Evolutionary conservation across 306 rosid species (phyloP), one percentile per base, ranked within the genome.

Genomic region (Astragalus glycyphyllos): DNA sequence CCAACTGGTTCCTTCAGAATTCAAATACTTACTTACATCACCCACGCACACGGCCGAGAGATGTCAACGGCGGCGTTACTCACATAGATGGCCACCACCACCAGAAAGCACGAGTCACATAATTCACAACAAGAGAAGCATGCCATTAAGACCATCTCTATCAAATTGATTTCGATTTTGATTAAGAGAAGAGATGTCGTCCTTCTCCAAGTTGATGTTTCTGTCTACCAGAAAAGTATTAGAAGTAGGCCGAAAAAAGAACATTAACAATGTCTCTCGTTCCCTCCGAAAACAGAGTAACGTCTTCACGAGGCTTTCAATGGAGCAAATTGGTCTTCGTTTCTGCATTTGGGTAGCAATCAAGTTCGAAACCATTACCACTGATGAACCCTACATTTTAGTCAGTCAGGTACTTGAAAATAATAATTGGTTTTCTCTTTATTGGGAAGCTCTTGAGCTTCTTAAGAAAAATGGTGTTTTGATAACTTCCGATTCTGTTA

Each of bases 321-420:
- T 64, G 58, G 74, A 57, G 1, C 66, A 16, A 13, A 11, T 42
- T 14, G 83, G 71, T 40, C 79, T 82, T 23, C 91, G 86, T 37
- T 75, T 92, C 72, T 92, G 86, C 82, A 80, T 92, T 9, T 92
- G 87, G 93, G 17, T 74, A 0, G 87, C 97, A 3, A 44, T 81
- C 77, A 82, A 67, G 62, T 77, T 69, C 41, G 74, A 54, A 31
- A n/a, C 10, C 1, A 68, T 86, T 2, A 29, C 49, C 29, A 11
- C 68, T 71, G 2, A 7, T n/a, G 47, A 65, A 14, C 75, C 65
- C 1, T 70, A 46, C 55, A 7, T 54, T 41, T 55, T 76, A 68
- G 80, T 87, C 11, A 11, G 77, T 13, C 58, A 58, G 14, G 58
- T 55, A 79, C 77, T 90, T 53, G 10, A 58, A 13, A 51, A 16